A percentile compares a stretch with the other conserved stretches of the same genome.
phyloP scores from a whole-genome alignment of 2,329 filamentous ascomycete genomes.

The Cladosporium austrohemisphaericum region DNA sequence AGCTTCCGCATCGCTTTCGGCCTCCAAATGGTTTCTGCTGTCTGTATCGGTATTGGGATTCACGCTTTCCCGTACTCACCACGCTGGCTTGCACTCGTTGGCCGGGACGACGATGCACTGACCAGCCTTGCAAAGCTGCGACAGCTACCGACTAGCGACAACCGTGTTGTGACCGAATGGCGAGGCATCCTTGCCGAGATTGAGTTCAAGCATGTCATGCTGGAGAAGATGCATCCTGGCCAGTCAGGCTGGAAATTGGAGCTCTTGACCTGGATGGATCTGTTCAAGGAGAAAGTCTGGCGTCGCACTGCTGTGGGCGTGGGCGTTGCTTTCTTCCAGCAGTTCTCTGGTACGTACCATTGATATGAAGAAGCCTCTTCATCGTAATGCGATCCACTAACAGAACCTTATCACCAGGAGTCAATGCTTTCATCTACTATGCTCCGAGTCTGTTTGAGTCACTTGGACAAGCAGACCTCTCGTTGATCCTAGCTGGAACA shows the following conservation, averaged over 20 bases:
- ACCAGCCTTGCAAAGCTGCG: conserved; percentile 20
- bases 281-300: conserved; percentile 38
- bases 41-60: conserved; percentile 22
- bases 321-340: not conserved
- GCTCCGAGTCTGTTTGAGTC: conserved; percentile 39
- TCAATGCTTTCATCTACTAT: conserved; percentile 44
- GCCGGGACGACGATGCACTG: conserved; percentile 23
- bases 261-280: conserved; percentile 41
- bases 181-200: conserved; percentile 50
- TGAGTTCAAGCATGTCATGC: conserved; percentile 44
- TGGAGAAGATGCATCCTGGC: conserved; percentile 21
- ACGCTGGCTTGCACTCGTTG: conserved; percentile 24
- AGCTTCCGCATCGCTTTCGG: conserved; percentile 47
- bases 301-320: not conserved
- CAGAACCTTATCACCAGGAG: no score
- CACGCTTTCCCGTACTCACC: conserved; percentile 28
- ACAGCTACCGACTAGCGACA: conserved; percentile 42
- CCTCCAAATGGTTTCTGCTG: conserved; percentile 40
- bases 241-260: conserved; percentile 37
- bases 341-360: not conserved
- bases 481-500: conserved; percentile 35
- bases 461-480: conserved; percentile 32
- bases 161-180: conserved; percentile 49
- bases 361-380: not conserved
- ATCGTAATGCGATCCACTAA: conserved; percentile 26